phyloP scores from a whole-genome alignment of 2,329 filamentous ascomycete genomes.

The Dactylellina haptotyla region DNA sequence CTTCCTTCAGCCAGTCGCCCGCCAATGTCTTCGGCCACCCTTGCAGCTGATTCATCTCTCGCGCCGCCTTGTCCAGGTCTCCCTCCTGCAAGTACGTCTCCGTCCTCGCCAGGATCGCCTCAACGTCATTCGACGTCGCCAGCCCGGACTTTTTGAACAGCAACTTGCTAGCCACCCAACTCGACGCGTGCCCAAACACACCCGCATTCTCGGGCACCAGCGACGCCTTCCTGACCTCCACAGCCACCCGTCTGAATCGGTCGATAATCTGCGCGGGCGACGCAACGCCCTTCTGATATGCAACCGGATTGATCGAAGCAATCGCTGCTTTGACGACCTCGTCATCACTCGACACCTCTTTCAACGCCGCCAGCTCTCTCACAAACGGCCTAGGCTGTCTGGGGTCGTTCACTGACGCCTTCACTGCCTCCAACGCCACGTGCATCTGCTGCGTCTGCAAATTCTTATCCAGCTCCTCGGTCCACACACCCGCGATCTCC shows the following conservation, averaged over 20 bases:
- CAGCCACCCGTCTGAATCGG: conserved; percentile 90
- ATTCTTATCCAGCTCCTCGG: conserved; percentile 86
- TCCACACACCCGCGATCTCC: conserved; percentile 87
- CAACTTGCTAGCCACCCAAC: conserved; percentile 87
- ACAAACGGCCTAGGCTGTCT: conserved; percentile 84
- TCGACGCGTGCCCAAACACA: conserved; percentile 91
- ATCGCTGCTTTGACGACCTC: conserved; percentile 91
- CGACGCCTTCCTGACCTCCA: conserved; percentile 92
- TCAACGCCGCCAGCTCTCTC: conserved; percentile 89
- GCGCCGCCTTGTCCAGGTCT: conserved; percentile 85
- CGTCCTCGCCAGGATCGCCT: conserved; percentile 88
- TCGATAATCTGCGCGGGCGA: conserved; percentile 88
- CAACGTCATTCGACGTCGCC: conserved; percentile 85
- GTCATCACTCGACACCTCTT: conserved; percentile 86
- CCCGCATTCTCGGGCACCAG: conserved; percentile 92
- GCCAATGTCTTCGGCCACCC: conserved; percentile 97
- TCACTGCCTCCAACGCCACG: conserved; percentile 92
- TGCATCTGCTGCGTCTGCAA: conserved; percentile 95
- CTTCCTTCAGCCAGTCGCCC: conserved; percentile 91
- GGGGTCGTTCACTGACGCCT: conserved; percentile 79
- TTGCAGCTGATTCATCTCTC: conserved; percentile 91
- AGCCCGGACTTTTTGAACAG: conserved; percentile 94
- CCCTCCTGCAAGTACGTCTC: conserved; percentile 93
- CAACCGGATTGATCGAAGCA: conserved; percentile 90
- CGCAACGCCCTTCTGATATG: conserved; percentile 91